Base-by-base conservation (phyloP, 2,329 filamentous ascomycete genomes). In the Rhinocladiella mackenziei region DNA sequence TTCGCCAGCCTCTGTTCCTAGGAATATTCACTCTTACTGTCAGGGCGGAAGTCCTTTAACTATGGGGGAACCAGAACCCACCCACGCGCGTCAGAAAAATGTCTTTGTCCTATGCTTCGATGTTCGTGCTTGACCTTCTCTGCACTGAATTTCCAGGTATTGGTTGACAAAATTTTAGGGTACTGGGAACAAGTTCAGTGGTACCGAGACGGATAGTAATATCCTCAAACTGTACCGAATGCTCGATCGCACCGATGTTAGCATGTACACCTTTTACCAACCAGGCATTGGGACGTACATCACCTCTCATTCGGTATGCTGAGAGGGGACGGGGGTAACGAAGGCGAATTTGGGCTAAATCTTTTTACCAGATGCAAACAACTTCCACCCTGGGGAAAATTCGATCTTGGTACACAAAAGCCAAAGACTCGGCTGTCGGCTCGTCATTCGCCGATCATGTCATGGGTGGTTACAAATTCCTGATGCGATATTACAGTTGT, bases 381-480 rank as follows among this genome's bases (percentile, higher is more conserved):
- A 83, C 76, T 0, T 73, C 77, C 8, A 57, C 71, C 0, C 61
- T 73, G 15, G 75, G 78, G 5, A 74, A 78, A 10, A 56, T 85
- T 2, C 32, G 39, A 9, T 51, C 50, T 3, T 44, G 75, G 74
- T 50, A 82, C 79, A 6, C 50, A 22, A 50, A 50, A 45, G 80
- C 83, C 48, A 87, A 87, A 55, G 86, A 92, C 62, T 86, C 83
- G 2, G 86, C 86, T 7, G 65, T 94, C 48, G 87, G 87, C 1
- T 84, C 83, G 0, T 87, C 83, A 0, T 91, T 94, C 53, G 85
- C 84, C 54, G 76, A 87, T 44, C 86, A 92, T 65, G 86, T 92
- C 8, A 85, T 92, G 56, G 86, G 82, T 5, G 86, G 85, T 1
- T 92, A 92, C 64, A 80, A 81, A 42, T 87, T 89, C 61, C 70